Evolutionary conservation across 1,139 yeast genomes (phyloP), one percentile per base, ranked within the genome.

Genomic region (Hemisphaericaspora subhashii): DNA sequence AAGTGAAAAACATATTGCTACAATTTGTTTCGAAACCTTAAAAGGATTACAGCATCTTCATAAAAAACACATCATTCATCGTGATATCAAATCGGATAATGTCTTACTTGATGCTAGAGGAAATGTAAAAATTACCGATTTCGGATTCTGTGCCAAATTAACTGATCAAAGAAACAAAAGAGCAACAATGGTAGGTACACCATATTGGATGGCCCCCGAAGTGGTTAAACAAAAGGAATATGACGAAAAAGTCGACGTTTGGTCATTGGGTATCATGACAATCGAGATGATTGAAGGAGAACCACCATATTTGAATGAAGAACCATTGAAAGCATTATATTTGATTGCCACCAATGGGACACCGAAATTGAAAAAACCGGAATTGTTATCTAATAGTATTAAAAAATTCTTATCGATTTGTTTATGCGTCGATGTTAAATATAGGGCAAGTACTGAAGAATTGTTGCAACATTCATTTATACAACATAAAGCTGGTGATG

Each of bases 171-270:
- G 94, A 64, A 85, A 85, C 47, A 92, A 92, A 63, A 78, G 98
- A 48, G 97, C 97, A 8, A 92, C 98, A 0, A 89, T 92, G 97
- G 98, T 90, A 4, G 98, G 98, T 28, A 92, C 98, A 0, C 98
- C 98, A 10, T 92, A 92, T 62, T 92, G 98, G 98, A 92, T 92
- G 98, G 98, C 98, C 0, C 98, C 98, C 3, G 98, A 92, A 65
- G 98, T 92, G 36, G 97, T 92, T 38, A 87, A 89, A 63, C 97
- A 90, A 55, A 88, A 89, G 62, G 96, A 89, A 55, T 92, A 92
- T 55, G 98, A 90, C 53, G 96, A 87, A 51, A 92, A 92, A 62
- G 97, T 92, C 16, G 98, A 92, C 62, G 94, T 94, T 28, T 92
- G 98, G 98, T 88, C 96, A 3, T 69, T 92, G 46, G 98, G 98